Evolutionary conservation across 306 rosid genomes (phyloP).

Genomic region (Castanea sativa): DNA sequence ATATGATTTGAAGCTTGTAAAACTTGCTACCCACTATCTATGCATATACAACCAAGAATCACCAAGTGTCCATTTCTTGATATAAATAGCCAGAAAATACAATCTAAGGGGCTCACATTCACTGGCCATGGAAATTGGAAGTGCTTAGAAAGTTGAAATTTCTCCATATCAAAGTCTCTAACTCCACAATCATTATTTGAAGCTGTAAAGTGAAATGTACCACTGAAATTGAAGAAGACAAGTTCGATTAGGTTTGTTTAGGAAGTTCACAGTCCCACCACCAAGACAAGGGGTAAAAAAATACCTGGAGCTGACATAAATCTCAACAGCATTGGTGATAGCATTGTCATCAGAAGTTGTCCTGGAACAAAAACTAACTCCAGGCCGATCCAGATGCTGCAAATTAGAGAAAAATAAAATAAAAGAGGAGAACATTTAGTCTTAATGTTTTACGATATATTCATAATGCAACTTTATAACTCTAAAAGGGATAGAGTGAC

Average conservation of each 20-base stretch:
- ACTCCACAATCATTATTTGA: conserved; percentile 82
- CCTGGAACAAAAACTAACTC: conserved; percentile 19
- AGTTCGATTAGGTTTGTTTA: background rate
- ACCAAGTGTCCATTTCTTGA: background rate
- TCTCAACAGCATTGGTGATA: background rate
- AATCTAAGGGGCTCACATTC: conserved; percentile 51
- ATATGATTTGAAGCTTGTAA: background rate
- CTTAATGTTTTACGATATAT: background rate
- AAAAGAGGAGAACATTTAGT: background rate
- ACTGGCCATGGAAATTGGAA: conserved; percentile 82
- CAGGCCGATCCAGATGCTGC: conserved; percentile 81
- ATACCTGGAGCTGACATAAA: conserved; percentile 51
- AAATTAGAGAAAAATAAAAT: conserved; percentile 9
- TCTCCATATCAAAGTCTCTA: conserved; percentile 86
- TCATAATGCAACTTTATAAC: background rate
- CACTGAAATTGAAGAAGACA: conserved; percentile 38
- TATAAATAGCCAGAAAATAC: background rate
- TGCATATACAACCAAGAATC: background rate
- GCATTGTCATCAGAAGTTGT: background rate
- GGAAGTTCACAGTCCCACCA: background rate
- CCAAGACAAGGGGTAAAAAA: background rate
- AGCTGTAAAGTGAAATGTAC: conserved; percentile 86
- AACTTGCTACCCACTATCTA: background rate
- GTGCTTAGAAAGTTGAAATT: conserved; percentile 76
- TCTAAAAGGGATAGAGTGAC: background rate